These are phyloP conservation scores for Cladosporium colombiae DNA, from an alignment of 2,329 filamentous ascomycete genomes.

Conservation along the genomic window DNA sequence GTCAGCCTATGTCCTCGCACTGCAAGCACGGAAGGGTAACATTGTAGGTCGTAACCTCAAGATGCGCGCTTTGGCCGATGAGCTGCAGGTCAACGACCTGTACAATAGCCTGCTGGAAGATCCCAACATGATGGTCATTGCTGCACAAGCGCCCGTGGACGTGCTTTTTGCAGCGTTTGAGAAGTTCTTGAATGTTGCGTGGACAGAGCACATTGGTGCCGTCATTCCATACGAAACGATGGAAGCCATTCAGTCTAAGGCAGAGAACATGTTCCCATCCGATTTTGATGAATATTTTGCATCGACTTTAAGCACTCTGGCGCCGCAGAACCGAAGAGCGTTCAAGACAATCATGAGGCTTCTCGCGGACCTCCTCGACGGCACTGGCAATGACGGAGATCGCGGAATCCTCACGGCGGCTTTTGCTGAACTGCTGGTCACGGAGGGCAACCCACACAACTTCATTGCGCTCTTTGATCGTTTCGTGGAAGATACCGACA, in stretches of 20 bases:
- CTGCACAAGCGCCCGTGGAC: conserved; percentile 75
- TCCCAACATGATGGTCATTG: conserved; percentile 73
- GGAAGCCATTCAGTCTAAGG: conserved; percentile 69
- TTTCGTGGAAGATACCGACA: conserved; percentile 84
- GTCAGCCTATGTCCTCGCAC: conserved; percentile 75
- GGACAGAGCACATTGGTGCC: conserved; percentile 84
- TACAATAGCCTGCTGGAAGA: conserved; percentile 87
- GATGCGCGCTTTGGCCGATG: conserved; percentile 69
- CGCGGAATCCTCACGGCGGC: conserved; percentile 83
- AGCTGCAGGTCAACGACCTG: conserved; percentile 80
- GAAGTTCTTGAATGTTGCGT: conserved; percentile 85
- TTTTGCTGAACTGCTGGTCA: conserved; percentile 83
- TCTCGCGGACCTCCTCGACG: conserved; percentile 82
- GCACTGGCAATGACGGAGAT: conserved; percentile 87
- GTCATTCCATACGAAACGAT: conserved; percentile 73
- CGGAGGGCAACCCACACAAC: conserved; percentile 73
- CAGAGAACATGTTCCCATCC: conserved; percentile 64
- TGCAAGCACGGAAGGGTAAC: conserved; percentile 83
- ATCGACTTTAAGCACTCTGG: conserved; percentile 53
- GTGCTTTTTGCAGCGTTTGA: conserved; percentile 90
- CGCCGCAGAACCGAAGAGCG: conserved; percentile 67
- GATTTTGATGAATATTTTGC: conserved; percentile 67
- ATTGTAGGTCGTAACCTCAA: conserved; percentile 77
- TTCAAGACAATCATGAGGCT: conserved; percentile 83
- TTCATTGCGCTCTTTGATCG: conserved; percentile 88